Conservation (phyloP, 164 flowering plant species). For the Sedum album region DNA sequence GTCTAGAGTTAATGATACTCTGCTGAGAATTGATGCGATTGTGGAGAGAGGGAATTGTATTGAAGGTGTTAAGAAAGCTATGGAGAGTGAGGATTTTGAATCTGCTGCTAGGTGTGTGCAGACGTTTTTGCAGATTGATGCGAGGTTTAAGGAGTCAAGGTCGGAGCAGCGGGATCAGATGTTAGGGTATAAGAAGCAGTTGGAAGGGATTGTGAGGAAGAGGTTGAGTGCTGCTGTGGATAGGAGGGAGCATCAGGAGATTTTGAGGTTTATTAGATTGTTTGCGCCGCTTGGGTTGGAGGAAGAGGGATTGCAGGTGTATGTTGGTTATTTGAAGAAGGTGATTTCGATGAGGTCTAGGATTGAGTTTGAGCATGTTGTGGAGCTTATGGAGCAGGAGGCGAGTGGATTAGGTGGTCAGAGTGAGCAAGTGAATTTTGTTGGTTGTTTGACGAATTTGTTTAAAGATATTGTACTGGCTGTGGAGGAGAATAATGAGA, state of each 20-base stretch:
- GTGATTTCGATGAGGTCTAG: constrained; percentile 71
- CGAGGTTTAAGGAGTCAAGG: constrained; percentile 43
- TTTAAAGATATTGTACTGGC: constrained; percentile 88
- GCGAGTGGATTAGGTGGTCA: constrained; percentile 9
- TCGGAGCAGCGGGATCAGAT: constrained; percentile 71
- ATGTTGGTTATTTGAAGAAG: constrained; percentile 70
- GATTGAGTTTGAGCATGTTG: constrained; percentile 60
- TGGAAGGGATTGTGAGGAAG: constrained; percentile 66
- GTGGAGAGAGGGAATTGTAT: constrained; percentile 62
- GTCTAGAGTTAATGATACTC: constrained; percentile 61
- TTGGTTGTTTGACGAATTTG: constrained; percentile 70
- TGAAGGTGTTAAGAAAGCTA: constrained; percentile 58
- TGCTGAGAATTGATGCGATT: constrained; percentile 69
- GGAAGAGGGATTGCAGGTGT: constrained; percentile 82
- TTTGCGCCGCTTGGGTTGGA: constrained; percentile 54
- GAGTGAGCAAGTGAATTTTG: constrained; percentile 40
- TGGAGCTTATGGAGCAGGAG: constrained; percentile 52
- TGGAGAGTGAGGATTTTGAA: constrained; percentile 67
- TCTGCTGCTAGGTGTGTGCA: constrained; percentile 54
- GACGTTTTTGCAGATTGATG: constrained; percentile 63
- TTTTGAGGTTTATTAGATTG: constrained; percentile 52
- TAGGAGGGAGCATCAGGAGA: constrained; percentile 56
- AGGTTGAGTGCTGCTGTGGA: constrained; percentile 55
- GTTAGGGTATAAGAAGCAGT: constrained; percentile 49
- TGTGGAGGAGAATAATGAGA: constrained; percentile 70